Base-by-base conservation (phyloP, 108 stramenopile genomes). In the Skeletonema costatum region DNA sequence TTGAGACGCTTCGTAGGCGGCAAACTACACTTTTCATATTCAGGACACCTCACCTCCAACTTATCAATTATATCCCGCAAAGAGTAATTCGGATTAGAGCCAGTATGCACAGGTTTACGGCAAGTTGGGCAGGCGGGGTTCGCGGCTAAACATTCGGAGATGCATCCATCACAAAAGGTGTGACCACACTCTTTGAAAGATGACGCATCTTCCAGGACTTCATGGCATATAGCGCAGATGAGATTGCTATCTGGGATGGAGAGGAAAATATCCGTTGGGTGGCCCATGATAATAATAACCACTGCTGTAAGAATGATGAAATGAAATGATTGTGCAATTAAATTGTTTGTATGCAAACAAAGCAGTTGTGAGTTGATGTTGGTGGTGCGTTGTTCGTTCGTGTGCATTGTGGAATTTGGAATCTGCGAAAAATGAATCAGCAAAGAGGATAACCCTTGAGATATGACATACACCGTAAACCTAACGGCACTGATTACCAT, bases 101-200 rank as follows among this genome's bases (percentile, higher is more conserved):
- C 72, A 8, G 72, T 73, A 29, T 56, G 53, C 14, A 64, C 72
- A 11, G 31, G 21, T 31, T 42, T 42, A 11, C 72, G 62, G 21
- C 72, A 73, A 33, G 42, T 73, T 4, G 72, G 72, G 30, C 72
- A 73, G 9, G 62, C 21, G 9, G 44, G 61, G 30, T 62, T 48
- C 5, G 38, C 8, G 0, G 29, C 5, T 46, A 73, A 46, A 25
- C 25, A 25, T 25, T 25, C 25, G n/a, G 10, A 29, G 62, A 62
- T 36, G 32, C 72, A 73, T 5, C 17, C 72, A 17, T 73, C 46
- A 17, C 72, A 73, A 36, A 73, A 73, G 7, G 72, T 50, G 16
- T 73, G 72, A 3, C 72, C 72, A 11, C 72, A 73, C 35, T 73
- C 72, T 48, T 73, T 73, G 38, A 73, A 35, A 10, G 41, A 63